Percentiles rank a stretch among this genome's conserved stretches.
Conservation (phyloP, 495 filamentous ascomycete species). For the Neurospora sp. region DNA sequence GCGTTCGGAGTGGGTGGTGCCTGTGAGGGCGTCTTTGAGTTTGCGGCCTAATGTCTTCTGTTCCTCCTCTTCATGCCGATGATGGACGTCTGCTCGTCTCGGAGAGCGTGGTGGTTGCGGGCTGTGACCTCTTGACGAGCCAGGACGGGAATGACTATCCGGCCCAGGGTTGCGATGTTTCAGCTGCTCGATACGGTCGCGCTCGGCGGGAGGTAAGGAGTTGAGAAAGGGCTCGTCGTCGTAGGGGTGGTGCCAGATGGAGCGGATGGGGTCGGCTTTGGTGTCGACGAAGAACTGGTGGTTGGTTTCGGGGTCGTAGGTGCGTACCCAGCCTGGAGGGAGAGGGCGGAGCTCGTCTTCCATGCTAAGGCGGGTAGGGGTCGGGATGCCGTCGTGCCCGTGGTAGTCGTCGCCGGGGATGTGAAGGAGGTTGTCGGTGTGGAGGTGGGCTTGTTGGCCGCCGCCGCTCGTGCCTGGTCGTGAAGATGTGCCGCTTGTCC, state of each 20-base stretch:
- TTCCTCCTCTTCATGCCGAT: no score
- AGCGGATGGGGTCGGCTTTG: conserved; percentile 10
- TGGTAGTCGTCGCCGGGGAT: not conserved
- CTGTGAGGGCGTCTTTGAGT: conserved; percentile 19
- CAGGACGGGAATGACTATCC: not conserved
- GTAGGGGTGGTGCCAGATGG: conserved; percentile 25
- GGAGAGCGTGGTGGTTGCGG: not conserved
- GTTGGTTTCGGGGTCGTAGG: conserved; percentile 16
- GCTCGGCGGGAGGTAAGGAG: conserved; percentile 5
- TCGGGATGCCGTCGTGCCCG: conserved; percentile 16
- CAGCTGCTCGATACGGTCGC: not conserved
- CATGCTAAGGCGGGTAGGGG: conserved; percentile 19
- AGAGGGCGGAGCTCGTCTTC: conserved; percentile 24
- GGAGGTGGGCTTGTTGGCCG: not conserved
- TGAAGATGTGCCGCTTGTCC: not conserved
- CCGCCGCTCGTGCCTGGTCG: not conserved
- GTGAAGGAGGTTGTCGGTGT: not conserved
- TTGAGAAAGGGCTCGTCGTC: conserved; percentile 17
- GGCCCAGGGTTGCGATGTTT: not conserved
- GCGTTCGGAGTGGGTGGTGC: conserved; percentile 17
- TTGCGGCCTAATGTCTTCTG: conserved; percentile 2
- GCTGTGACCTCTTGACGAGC: not conserved
- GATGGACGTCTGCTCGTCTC: no score
- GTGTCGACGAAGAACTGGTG: conserved; percentile 29
- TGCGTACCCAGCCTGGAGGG: conserved; percentile 19